phyloP scores from a whole-genome alignment of 331 rosid genomes.

The Ulmus americana region DNA sequence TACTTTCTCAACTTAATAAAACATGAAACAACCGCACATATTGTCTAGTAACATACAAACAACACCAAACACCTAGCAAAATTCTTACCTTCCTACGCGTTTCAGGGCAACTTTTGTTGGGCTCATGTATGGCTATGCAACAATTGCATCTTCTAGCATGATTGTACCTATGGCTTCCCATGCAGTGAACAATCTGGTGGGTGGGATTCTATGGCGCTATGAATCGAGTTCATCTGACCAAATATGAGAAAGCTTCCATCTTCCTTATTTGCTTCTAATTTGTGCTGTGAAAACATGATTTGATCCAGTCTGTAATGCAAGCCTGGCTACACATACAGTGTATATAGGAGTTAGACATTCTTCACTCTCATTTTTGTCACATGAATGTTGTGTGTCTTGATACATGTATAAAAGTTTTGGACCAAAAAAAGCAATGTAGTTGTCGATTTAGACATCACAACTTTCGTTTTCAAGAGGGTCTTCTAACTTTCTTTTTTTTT shows the following conservation, averaged over 20 bases:
- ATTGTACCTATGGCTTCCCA: slow-evolving; percentile 82
- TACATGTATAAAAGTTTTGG: too few relatives aligned
- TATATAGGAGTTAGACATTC: background rate
- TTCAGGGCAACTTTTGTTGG: slow-evolving; percentile 95
- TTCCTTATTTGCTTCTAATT: background rate
- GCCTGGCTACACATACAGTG: background rate
- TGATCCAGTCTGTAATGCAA: background rate
- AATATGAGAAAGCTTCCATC: slow-evolving; percentile 13
- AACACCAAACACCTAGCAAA: too few relatives aligned
- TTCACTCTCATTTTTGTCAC: too few relatives aligned
- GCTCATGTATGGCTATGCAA: slow-evolving; percentile 78
- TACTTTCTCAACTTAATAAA: slow-evolving; percentile 28
- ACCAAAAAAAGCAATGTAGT: too few relatives aligned
- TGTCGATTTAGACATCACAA: too few relatives aligned
- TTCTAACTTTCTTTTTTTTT: too few relatives aligned
- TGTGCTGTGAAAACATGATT: background rate
- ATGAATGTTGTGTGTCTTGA: too few relatives aligned
- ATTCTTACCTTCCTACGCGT: slow-evolving; percentile 8
- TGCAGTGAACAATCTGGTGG: slow-evolving; percentile 73
- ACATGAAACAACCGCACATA: slow-evolving; percentile 1
- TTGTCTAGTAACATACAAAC: background rate
- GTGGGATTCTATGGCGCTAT: slow-evolving; percentile 71
- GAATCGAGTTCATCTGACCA: slow-evolving; percentile 35
- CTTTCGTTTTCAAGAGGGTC: too few relatives aligned
- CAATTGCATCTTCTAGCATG: slow-evolving; percentile 66